Conservation (phyloP, 805 yeast genomes). For the Candida parachauliodes region DNA sequence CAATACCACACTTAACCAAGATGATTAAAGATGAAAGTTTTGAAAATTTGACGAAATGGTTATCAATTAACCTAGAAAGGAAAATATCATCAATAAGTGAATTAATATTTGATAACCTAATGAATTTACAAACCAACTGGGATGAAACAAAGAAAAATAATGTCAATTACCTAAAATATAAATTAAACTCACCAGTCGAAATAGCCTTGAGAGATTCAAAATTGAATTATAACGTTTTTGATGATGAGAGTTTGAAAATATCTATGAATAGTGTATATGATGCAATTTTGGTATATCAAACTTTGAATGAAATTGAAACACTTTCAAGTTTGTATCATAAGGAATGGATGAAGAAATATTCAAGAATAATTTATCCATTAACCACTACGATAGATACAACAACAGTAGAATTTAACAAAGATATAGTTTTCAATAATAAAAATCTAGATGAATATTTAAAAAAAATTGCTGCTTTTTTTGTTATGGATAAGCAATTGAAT, state of each 20-base stretch:
- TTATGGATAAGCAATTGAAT: conserved; percentile 69
- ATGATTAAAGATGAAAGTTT: conserved; percentile 74
- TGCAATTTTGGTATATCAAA: conserved; percentile 74
- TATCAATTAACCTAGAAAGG: conserved; percentile 56
- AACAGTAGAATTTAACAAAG: conserved; percentile 1
- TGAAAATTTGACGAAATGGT: conserved; percentile 60
- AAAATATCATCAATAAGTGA: conserved; percentile 60
- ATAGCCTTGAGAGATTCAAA: conserved; percentile 62
- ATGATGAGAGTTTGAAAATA: conserved; percentile 36
- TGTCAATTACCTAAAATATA: conserved; percentile 45
- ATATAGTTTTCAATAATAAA: conserved; percentile 9
- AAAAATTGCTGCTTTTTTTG: conserved; percentile 70
- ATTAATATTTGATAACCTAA: conserved; percentile 50
- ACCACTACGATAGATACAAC: conserved; percentile 36
- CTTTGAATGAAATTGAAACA: conserved; percentile 61
- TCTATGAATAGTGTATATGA: conserved; percentile 77
- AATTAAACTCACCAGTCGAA: conserved; percentile 86
- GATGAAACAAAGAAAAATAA: conserved; percentile 41
- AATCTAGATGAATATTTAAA: conserved; percentile 54
- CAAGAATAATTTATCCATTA: conserved; percentile 64
- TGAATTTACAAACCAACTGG: conserved; percentile 60
- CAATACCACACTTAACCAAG: conserved; percentile 72
- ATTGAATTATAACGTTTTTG: conserved; percentile 46
- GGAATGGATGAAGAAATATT: conserved; percentile 70
- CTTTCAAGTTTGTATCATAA: conserved; percentile 62